A percentile compares a stretch with the other conserved stretches of the same genome.
Conservation (phyloP, 495 filamentous ascomycete species). For the Penicillium dipodomyicola region DNA sequence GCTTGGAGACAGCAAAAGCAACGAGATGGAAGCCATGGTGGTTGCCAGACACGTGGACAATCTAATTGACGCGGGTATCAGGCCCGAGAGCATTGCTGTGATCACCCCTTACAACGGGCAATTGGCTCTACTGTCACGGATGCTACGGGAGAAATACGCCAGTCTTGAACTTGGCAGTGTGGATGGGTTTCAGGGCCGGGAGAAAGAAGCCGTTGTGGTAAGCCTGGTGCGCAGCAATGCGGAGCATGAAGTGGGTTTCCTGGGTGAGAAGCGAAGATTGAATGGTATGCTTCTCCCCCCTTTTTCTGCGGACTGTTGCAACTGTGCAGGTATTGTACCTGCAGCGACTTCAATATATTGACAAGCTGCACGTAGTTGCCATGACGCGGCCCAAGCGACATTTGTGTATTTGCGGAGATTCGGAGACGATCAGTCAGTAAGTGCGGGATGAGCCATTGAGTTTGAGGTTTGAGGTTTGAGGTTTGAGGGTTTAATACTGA, state of each 20-base stretch:
- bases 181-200: conserved; percentile 94
- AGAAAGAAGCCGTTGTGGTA: conserved; percentile 94
- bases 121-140: conserved; percentile 69
- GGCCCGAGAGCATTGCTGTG: conserved; percentile 80
- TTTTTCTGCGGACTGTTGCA: neutral
- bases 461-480: neutral
- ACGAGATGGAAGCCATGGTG: conserved; percentile 84
- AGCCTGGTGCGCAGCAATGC: conserved; percentile 87
- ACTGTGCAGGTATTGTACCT: conserved; percentile 2
- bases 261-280: conserved; percentile 86
- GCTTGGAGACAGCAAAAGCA: conserved; percentile 86
- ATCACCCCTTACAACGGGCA: conserved; percentile 97
- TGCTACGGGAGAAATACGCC: conserved; percentile 73
- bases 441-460: conserved; percentile 21
- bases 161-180: conserved; percentile 91
- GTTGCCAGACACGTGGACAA: conserved; percentile 70
- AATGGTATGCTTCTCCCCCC: conserved; percentile 64
- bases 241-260: conserved; percentile 84
- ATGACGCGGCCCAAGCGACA: conserved; percentile 93
- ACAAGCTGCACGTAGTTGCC: conserved; percentile 57
- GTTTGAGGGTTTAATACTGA: conserved; percentile 6
- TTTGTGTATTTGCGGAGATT: conserved; percentile 87
- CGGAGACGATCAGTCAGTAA: conserved; percentile 83
- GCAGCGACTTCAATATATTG: conserved; percentile 5
- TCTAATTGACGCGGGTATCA: conserved; percentile 75